Evolutionary conservation across 768 basidiomycete species (phyloP).

Genomic region (Rickenella mellea): DNA sequence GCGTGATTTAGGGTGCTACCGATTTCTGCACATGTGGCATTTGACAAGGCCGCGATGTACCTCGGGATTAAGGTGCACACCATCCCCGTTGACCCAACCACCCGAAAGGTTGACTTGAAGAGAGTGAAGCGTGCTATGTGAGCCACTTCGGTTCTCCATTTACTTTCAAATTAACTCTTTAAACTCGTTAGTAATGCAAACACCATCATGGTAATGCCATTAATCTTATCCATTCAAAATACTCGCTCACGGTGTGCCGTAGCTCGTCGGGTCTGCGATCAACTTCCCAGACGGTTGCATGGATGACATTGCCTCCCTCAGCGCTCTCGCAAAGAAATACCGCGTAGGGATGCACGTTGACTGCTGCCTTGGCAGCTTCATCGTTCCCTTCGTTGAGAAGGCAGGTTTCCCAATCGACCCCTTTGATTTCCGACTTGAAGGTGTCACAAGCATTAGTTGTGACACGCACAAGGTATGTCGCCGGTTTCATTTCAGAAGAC

Average conservation of each 20-base stretch:
- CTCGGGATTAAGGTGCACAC: slow-evolving; percentile 84
- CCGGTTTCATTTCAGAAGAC: background rate
- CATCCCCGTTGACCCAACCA: slow-evolving; percentile 69
- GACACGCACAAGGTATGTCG: slow-evolving; percentile 81
- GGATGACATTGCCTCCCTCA: slow-evolving; percentile 78
- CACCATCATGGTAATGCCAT: slow-evolving; percentile 63
- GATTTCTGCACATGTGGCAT: slow-evolving; percentile 83
- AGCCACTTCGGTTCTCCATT: slow-evolving; percentile 20
- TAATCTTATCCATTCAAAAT: background rate
- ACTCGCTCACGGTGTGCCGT: background rate
- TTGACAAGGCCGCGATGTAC: slow-evolving; percentile 87
- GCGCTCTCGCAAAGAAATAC: slow-evolving; percentile 59
- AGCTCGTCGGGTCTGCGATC: slow-evolving; percentile 80
- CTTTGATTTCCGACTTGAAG: slow-evolving; percentile 86
- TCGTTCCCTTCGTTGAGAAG: slow-evolving; percentile 84
- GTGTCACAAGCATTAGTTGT: slow-evolving; percentile 92
- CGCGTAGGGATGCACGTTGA: slow-evolving; percentile 89
- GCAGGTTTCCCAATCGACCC: slow-evolving; percentile 62
- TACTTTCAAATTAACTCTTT: slow-evolving; percentile 3
- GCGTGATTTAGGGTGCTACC: slow-evolving; percentile 58
- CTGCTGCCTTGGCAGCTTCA: slow-evolving; percentile 89
- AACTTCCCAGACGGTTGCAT: slow-evolving; percentile 84
- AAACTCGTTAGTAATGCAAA: slow-evolving; percentile 56
- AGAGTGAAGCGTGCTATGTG: slow-evolving; percentile 82
- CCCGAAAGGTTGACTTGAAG: slow-evolving; percentile 71